Evolutionary conservation across 1,139 yeast species (phyloP), one percentile per base, ranked within the genome.

Genomic region (Protomyces macrosporus): DNA sequence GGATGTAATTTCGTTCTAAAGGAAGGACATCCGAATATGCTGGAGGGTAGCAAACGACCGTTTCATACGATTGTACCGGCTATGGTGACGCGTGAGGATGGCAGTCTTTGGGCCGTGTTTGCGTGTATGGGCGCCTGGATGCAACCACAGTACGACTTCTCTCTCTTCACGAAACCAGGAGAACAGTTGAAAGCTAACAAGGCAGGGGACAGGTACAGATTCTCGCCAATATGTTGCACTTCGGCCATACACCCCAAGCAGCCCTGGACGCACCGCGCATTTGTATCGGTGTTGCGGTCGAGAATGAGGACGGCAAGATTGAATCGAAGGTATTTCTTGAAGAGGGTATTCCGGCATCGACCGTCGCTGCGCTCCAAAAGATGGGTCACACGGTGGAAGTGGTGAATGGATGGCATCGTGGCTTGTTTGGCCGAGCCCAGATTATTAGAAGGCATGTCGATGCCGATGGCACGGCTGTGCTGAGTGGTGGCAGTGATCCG

Each of bases 51-150:
- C 45, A 88, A 88, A 72, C 78, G 95, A 67, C 87, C 93, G 0
- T 88, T 88, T 74, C 95, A 88, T 71, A 88, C 96, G 0, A 88
- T 88, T 67, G 88, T 88, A 65, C 95, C 96, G 0, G 90, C 90
- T 0, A 82, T 88, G 85, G 82, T 88, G 42, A 84, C 88, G 5
- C 55, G 62, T 10, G 39, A 51, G 50, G 62, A 58, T 33, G 70
- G 73, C 10, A 76, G 77, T 33, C 75, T 88, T 35, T 86, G 80
- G 72, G 91, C 91, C 0, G 77, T 87, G 2, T 87, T 82, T 70
- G 96, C 95, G 40, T 88, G 87, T 69, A 88, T 88, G 91, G 96
- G 96, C 32, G 96, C 93, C 0, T 88, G 84, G 75, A 88, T 86
- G 78, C 96, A 88, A 72, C 95, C 95, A 1, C 90, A 87, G 68